Conservation (phyloP, 139 green algal genomes). For the Closterium sp. region DNA sequence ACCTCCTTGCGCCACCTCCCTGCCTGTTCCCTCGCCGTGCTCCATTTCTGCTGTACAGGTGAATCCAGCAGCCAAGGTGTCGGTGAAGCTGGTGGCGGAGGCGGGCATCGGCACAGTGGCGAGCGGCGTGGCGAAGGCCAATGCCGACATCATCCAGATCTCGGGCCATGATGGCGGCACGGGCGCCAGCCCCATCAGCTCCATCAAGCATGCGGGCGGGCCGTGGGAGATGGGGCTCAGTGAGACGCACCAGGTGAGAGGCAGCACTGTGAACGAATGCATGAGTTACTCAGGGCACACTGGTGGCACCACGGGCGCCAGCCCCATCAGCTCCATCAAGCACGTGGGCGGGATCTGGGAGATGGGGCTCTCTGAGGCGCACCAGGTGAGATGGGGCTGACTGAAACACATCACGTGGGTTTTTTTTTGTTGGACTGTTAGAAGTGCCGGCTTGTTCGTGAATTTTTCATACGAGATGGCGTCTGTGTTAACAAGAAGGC, state of each 20-base stretch:
- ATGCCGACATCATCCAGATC: slow-evolving; percentile 92
- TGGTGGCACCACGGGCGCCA: slow-evolving; percentile 95
- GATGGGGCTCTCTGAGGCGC: slow-evolving; percentile 87
- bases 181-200: slow-evolving; percentile 90
- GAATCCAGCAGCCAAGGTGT: slow-evolving; percentile 70
- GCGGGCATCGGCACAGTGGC: slow-evolving; percentile 97
- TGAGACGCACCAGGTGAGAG: slow-evolving; percentile 70
- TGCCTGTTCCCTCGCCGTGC: neutral
- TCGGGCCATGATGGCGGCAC: slow-evolving; percentile 97
- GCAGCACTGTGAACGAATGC: too few relatives aligned
- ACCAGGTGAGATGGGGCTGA: slow-evolving; percentile 55
- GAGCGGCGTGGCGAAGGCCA: slow-evolving; percentile 95
- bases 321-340: slow-evolving; percentile 96
- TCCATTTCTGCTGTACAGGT: neutral
- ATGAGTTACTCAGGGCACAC: slow-evolving; percentile 93
- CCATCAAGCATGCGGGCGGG: slow-evolving; percentile 97
- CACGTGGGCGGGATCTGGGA: slow-evolving; percentile 93
- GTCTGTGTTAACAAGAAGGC: too few relatives aligned
- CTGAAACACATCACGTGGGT: too few relatives aligned
- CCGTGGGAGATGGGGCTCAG: slow-evolving; percentile 96
- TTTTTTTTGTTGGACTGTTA: too few relatives aligned
- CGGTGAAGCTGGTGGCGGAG: slow-evolving; percentile 97
- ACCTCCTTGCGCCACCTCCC: neutral
- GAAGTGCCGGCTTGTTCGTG: too few relatives aligned
- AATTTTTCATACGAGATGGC: too few relatives aligned